These are phyloP conservation scores for Globisporangium canariense DNA, from an alignment of 352 stramenopile species.

Conservation along the genomic window DNA sequence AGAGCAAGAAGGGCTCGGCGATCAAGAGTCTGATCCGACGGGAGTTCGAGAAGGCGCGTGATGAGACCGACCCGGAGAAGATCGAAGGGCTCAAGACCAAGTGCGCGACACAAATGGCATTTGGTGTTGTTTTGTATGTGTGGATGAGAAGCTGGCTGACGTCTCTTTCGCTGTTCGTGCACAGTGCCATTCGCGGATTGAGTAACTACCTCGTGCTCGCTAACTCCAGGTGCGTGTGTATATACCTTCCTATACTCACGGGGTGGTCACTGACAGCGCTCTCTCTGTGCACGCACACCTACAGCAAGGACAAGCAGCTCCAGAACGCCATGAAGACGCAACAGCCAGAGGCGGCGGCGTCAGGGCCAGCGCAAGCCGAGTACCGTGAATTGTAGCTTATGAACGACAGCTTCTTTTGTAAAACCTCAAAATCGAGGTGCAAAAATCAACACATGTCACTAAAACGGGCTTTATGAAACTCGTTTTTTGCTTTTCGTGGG, in stretches of 20 bases:
- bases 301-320: slow-evolving; percentile 84
- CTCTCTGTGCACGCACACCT: neutral
- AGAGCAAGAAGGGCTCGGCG: slow-evolving; percentile 83
- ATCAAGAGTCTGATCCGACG: slow-evolving; percentile 69
- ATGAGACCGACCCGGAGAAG: slow-evolving; percentile 77
- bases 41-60: slow-evolving; percentile 78
- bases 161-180: slow-evolving; percentile 7
- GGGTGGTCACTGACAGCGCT: neutral
- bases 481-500: too few species aligned
- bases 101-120: slow-evolving; percentile 28
- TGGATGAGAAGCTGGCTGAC: slow-evolving; percentile 10
- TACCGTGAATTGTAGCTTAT: slow-evolving; percentile 65
- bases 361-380: slow-evolving; percentile 64
- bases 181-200: slow-evolving; percentile 70
- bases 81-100: slow-evolving; percentile 84
- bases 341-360: slow-evolving; percentile 22
- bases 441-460: slow-evolving; percentile 1
- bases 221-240: slow-evolving; percentile 63
- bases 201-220: slow-evolving; percentile 88
- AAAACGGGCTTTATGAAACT: neutral
- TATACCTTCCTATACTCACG: neutral
- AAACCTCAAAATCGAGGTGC: neutral
- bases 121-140: neutral
- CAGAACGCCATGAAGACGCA: slow-evolving; percentile 76
- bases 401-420: neutral